Conservation (phyloP, 768 basidiomycete genomes). For the Boletus sp. region DNA sequence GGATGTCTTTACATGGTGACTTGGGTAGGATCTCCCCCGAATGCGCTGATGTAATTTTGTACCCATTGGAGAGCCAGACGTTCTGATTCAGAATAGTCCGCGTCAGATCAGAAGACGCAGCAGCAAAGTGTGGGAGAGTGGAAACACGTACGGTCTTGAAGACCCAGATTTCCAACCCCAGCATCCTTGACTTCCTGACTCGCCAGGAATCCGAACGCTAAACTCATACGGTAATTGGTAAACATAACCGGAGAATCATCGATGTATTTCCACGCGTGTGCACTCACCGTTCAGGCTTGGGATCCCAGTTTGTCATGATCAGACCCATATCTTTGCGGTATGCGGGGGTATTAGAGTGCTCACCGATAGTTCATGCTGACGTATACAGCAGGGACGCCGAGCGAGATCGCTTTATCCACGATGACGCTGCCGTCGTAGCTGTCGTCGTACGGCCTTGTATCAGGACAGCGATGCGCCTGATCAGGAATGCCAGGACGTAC, state of each 20-base stretch:
- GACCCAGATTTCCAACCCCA: constrained; percentile 46
- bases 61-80: constrained; percentile 51
- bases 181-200: constrained; percentile 39
- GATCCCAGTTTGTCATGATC: not conserved
- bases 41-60: constrained; percentile 54
- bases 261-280: not conserved
- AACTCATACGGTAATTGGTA: not conserved
- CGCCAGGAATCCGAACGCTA: constrained; percentile 41
- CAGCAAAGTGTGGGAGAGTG: not conserved
- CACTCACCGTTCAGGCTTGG: constrained; percentile 11
- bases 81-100: constrained; percentile 16
- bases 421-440: constrained; percentile 22
- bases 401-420: constrained; percentile 32
- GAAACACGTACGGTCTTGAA: constrained; percentile 40
- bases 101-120: not conserved
- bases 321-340: not conserved
- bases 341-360: not conserved
- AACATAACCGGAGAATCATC: not conserved
- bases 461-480: not conserved
- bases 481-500: constrained; percentile 1
- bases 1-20: constrained; percentile 29
- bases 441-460: not conserved
- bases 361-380: constrained; percentile 45
- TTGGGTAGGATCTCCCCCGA: constrained; percentile 58
- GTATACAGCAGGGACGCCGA: constrained; percentile 35